Base-by-base conservation (phyloP, 495 filamentous ascomycete genomes). In the Penicillium simplicissimum region DNA sequence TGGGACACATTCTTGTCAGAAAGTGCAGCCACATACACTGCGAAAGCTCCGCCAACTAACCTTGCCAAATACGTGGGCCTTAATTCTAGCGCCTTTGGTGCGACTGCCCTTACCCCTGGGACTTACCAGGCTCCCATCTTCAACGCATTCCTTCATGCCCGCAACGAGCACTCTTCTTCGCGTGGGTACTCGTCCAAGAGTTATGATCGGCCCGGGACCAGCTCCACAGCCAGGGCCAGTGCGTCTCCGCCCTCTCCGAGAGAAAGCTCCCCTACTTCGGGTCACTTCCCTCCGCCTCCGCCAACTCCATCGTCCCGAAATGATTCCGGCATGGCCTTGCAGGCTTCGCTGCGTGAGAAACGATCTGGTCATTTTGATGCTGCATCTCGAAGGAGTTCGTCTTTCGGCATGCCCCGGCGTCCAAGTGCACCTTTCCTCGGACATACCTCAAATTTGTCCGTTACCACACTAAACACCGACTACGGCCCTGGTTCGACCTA, bases 281-380 rank as follows among this genome's bases (percentile, higher is more conserved):
- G 84, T 40, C 84, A 85, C 64, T 96, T 96, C 72, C 90, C 91
- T 43, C 84, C 87, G 7, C 76, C 90, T 67, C 87, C 92, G 0
- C 82, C 81, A 6, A 91, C 89, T 1, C 87, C 90, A 8, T 84
- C 88, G 14, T 95, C 91, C n/a, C 84, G 93, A 10, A 93, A 87
- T 64, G 95, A 98, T 67, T 96, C 93, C 34, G 94, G 91, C 3
- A 93, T 92, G 73, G 89, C 90, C 23, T 79, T 97, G 34, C 88
- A 92, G 62, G 85, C 90, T 7, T 96, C 90, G 8, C 76, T 98
- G 40, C 84, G 92, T 21, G 95, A 97, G 71, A 98, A 97, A 80
- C 87, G 95, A 34, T 97, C 95, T 14, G 95, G 91, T 8, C 93
- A 97, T 74, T 96, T 97, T 56, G 94, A 98, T 72, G 83, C 87